Evolutionary conservation across 371 early-diverging fungal genomes (phyloP), one percentile per base, ranked within the genome.

Genomic region (Paraphysoderma sedebokerense): DNA sequence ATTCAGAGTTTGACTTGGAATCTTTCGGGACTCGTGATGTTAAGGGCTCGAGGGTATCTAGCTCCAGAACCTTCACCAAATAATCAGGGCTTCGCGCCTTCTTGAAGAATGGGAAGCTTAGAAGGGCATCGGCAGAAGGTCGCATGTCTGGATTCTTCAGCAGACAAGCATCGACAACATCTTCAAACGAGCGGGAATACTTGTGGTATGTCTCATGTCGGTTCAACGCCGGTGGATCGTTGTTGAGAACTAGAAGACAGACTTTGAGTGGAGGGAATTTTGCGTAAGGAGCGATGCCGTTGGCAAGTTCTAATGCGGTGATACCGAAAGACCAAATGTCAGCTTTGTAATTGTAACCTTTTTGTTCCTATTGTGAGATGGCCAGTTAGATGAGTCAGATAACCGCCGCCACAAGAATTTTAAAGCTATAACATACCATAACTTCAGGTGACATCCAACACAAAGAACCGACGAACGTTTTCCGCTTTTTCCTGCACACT

Each of bases 241-340:
- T 63, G 37, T 66, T 67, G 0, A 69, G 70, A 23, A 72, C 69
- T 29, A 63, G 31, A 34, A 69, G 65, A 31, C 70, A 52, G 5
- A 56, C 68, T 17, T 56, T 44, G 55, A 66, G 45, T 1, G 68
- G 66, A 47, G 64, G 60, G 31, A 61, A 27, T 33, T 66, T 51
- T 6, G 64, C 47, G 50, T 64, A 68, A 12, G 79, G 79, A 4
- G 72, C 68, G 31, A 47, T 47, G 0, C 70, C 66, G 38, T 60
- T 58, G 28, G 72, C 66, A 46, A 81, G 57, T 53, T 81, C 78
- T 34, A 74, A 70, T 2, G 76, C 63, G 3, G 77, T 72, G 23
- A 81, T 74, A 7, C 78, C 83, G 4, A 79, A 54, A 44, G 66
- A 61, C 81, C 81, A 82, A 24, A 77, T 68, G 57, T 82, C 83